phyloP scores from a whole-genome alignment of 2,329 filamentous ascomycete species.

The Fusarium sp. region DNA sequence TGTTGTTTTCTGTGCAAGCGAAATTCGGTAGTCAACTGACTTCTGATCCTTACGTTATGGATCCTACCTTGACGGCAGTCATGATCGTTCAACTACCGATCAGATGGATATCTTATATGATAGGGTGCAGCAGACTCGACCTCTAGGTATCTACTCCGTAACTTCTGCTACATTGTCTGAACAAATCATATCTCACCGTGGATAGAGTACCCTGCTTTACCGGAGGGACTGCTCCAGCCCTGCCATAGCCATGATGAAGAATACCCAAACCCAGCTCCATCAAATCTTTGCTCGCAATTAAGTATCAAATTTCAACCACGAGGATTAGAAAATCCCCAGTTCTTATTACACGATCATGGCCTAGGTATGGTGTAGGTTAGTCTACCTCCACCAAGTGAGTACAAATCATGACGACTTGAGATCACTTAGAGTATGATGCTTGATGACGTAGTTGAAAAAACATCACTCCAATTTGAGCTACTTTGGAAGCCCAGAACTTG shows the following conservation, averaged over 20 bases:
- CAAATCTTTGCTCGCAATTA: no score
- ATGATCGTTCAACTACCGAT: background rate
- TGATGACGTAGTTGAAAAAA: slow-evolving; percentile 29
- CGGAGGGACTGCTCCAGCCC: background rate
- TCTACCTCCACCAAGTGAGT: background rate
- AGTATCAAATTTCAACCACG: background rate
- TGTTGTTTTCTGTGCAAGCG: background rate
- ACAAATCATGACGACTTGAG: slow-evolving; percentile 26
- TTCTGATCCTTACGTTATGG: background rate
- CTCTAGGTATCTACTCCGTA: background rate
- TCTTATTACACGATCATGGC: background rate
- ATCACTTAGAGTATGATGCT: slow-evolving; percentile 24
- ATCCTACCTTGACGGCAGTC: background rate
- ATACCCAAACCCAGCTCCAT: background rate
- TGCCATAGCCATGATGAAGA: background rate
- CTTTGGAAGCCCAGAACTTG: background rate
- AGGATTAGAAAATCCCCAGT: background rate
- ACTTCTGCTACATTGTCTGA: background rate
- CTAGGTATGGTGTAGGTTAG: slow-evolving; percentile 3
- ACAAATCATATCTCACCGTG: background rate
- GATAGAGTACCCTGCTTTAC: background rate
- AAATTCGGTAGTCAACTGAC: background rate
- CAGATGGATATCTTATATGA: background rate
- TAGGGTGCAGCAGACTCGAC: background rate
- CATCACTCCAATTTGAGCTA: background rate